Base-by-base conservation (phyloP, 2,329 filamentous ascomycete species). In the Colletotrichum sp. region DNA sequence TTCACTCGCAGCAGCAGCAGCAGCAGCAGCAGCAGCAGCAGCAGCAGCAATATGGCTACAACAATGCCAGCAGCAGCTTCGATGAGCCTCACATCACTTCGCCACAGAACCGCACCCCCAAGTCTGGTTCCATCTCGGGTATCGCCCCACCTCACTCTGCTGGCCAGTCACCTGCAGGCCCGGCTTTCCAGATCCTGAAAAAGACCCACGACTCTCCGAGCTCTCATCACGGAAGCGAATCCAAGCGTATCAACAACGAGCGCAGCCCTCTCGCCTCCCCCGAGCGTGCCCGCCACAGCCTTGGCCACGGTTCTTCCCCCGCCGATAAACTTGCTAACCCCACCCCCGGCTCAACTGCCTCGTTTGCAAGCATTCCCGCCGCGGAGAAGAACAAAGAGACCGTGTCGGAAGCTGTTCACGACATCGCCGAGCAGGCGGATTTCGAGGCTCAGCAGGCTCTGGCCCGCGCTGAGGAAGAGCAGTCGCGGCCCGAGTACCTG, bases 341-440 rank as follows among this genome's bases (percentile, higher is more conserved):
- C 22, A 77, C 71, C 27, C 79, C 68, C 27, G 78, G 78, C 74
- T 77, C 78, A 8, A 74, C 71, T 16, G 78, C 60, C 27, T 78
- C 76, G 32, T 77, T 76, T 36, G 71, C 71, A 30, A 73, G 71
- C 68, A 12, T 71, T n/a, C 48, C 77, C 63, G 77, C 80, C 32
- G 76, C 77, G 61, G 78, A 81, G 11, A 80, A 84, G 61, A 83
- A 85, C 69, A 91, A 88, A 78, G 93, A 95, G 83, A 94, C 93
- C 66, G 94, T 97, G 34, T 89, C 93, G 25, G 91, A 95, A 72
- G 93, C 94, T 30, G 88, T 96, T 55, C 90, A 88, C 78, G 92
- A 92, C 57, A 87, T 96, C 78, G 94, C 93, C 59, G 83, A 83
- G 66, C 85, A 86, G 79, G 88, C 84, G 25, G 86, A 90, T 76